Base-by-base conservation (phyloP, 768 basidiomycete species). In the Sarcomyxa edulis region DNA sequence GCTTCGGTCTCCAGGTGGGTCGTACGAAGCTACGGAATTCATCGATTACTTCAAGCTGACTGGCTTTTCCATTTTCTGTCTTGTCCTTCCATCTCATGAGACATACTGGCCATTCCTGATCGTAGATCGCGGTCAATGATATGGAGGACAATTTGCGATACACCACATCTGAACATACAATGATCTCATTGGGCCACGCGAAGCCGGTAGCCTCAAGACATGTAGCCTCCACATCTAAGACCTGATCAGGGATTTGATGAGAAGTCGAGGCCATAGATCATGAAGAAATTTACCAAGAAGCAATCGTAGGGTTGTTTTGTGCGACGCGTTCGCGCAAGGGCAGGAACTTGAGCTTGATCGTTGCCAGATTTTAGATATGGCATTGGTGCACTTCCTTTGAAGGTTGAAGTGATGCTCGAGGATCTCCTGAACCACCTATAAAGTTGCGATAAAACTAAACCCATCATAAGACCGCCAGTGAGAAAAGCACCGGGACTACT, bases 111-210 rank as follows among this genome's bases (percentile, higher is more conserved):
- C 90, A 92, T 62, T 99, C 93, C 93, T 95, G 57, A 14, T 10
- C 21, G 39, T 27, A 14, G 27, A 14, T 29, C 8, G 20, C 14
- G 14, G 16, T 23, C 7, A 30, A 23, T 14, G n/a, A 15, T 3
- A 11, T 8, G n/a, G 11, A 12, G 4, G 20, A 32, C 11, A 25
- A 36, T 19, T 6, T 36, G 15, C 39, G 16, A 48, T 23, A 28
- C 22, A 32, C 7, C 23, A 35, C 35, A 40, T 37, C 32, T 43
- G 31, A 39, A 72, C 83, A 53, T 56, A 89, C 95, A 46, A 98
- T 96, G 39, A 98, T 93, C 64, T 98, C 95, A 60, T 96, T 96
- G 2, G 94, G 88, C 62, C 81, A 95, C 39, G 82, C 75, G 47
- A 91, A 88, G 50, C 72, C 71, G 23, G 77, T 71, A 25, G 82